These are phyloP conservation scores for Isatis tinctoria DNA, from an alignment of 345 rosid species.

Conservation along the genomic window DNA sequence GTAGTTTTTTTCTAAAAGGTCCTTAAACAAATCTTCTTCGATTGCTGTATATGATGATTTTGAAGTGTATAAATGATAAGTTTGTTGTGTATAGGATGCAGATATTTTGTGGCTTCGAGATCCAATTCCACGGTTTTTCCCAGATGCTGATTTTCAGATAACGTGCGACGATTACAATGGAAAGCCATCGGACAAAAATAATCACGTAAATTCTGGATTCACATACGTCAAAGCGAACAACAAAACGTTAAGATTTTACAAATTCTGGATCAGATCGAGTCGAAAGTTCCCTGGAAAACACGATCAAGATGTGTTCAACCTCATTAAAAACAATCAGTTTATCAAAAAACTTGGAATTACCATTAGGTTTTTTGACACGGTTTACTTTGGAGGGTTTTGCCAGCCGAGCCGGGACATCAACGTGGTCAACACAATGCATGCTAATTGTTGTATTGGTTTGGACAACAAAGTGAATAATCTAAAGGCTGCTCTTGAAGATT, in stretches of 20 bases:
- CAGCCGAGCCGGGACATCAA: conserved; percentile 50
- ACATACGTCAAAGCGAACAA: conserved; percentile 54
- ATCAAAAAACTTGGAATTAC: conserved; percentile 35
- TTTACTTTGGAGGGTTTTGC: conserved; percentile 70
- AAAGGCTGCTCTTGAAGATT: conserved; percentile 49
- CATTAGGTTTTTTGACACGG: conserved; percentile 65
- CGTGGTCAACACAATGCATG: conserved; percentile 76
- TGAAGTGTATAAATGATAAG: not conserved
- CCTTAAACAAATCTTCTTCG: not conserved
- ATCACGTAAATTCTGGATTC: conserved; percentile 68
- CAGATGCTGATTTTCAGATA: conserved; percentile 65
- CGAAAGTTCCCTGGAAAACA: conserved; percentile 41
- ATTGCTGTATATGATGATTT: not conserved
- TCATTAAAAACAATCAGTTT: conserved; percentile 43
- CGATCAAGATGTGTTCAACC: conserved; percentile 79
- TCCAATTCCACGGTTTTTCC: conserved; percentile 62
- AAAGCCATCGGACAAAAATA: conserved; percentile 35
- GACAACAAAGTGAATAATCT: conserved; percentile 57
- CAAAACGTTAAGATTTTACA: conserved; percentile 48
- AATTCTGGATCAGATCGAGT: conserved; percentile 56
- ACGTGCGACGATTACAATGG: conserved; percentile 59
- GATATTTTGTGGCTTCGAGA: conserved; percentile 75
- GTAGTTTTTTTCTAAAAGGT: not conserved
- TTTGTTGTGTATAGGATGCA: conserved; percentile 47
- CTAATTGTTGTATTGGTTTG: conserved; percentile 75